Percentiles rank a stretch among this genome's conserved stretches.
These are phyloP conservation scores for Trifolium repens DNA, from an alignment of 306 rosid species.

Conservation along the genomic window DNA sequence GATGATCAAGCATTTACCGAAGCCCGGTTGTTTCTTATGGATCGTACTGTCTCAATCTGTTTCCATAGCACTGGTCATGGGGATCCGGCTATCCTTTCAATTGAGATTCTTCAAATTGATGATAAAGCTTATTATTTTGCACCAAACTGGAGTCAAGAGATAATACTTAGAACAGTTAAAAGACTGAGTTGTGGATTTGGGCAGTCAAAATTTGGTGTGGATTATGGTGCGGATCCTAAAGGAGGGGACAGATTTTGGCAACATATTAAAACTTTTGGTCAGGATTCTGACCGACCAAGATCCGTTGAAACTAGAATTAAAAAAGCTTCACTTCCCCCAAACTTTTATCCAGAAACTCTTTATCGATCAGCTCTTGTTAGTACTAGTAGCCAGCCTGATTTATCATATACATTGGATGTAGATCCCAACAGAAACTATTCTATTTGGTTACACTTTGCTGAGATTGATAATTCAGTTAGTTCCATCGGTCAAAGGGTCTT, in stretches of 20 bases:
- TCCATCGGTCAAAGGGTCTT: constrained; percentile 78
- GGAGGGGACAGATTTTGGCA: constrained; percentile 98
- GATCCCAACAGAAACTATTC: constrained; percentile 93
- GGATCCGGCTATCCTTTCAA: constrained; percentile 93
- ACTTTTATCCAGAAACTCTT: constrained; percentile 88
- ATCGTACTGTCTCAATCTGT: constrained; percentile 80
- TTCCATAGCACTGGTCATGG: constrained; percentile 99
- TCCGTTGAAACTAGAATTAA: constrained; percentile 73
- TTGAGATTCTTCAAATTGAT: constrained; percentile 91
- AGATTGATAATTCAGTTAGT: constrained; percentile 67
- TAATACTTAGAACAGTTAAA: constrained; percentile 74
- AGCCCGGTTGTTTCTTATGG: constrained; percentile 65
- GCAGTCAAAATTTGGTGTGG: constrained; percentile 73
- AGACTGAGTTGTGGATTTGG: constrained; percentile 85
- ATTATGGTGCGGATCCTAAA: constrained; percentile 62
- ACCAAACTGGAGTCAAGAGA: constrained; percentile 59
- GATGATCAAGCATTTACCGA: constrained; percentile 85
- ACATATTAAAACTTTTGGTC: constrained; percentile 57
- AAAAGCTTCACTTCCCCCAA: constrained; percentile 69
- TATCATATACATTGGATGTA: constrained; percentile 75
- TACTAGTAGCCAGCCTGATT: constrained; percentile 65
- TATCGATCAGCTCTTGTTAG: constrained; percentile 77
- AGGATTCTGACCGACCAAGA: constrained; percentile 61
- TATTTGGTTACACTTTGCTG: constrained; percentile 93
- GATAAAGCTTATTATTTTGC: constrained; percentile 68